A percentile compares a stretch with the other conserved stretches of the same genome.
Evolutionary conservation across 2,329 filamentous ascomycete genomes (phyloP).

Genomic region (Seiridium unicorne): DNA sequence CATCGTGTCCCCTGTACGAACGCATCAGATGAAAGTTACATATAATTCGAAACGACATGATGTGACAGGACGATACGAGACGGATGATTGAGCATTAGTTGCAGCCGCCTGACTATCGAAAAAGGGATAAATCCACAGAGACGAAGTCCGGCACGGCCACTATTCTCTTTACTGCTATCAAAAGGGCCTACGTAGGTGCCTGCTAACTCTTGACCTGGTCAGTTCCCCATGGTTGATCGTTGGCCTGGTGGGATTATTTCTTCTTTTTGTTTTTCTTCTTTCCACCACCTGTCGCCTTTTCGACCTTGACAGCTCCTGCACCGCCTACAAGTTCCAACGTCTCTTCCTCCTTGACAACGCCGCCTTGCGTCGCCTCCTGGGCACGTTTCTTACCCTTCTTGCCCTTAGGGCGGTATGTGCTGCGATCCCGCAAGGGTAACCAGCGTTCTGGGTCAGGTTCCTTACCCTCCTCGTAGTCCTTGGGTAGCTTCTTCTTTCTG

Average conservation of each 20-base stretch:
- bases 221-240: no score
- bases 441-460: slow-evolving; percentile 87
- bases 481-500: slow-evolving; percentile 57
- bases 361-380: slow-evolving; percentile 79
- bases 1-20: no score
- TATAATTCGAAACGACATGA: no score
- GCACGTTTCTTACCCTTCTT: slow-evolving; percentile 88
- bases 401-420: slow-evolving; percentile 84
- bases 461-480: slow-evolving; percentile 74
- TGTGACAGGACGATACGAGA: no score
- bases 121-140: no score
- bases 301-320: slow-evolving; percentile 61
- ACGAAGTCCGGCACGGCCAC: no score
- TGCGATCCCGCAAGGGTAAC: slow-evolving; percentile 86
- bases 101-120: no score
- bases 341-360: slow-evolving; percentile 72
- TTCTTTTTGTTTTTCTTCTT: slow-evolving; percentile 46
- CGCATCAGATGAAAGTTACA: no score
- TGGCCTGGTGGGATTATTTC: slow-evolving; percentile 32
- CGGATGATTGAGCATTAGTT: no score
- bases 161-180: no score
- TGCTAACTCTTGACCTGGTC: no score
- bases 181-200: no score
- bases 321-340: slow-evolving; percentile 63
- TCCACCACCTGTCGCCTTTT: slow-evolving; percentile 47